Percentiles rank a stretch among this genome's conserved stretches.
Evolutionary conservation across 495 filamentous ascomycete species (phyloP).

Genomic region (Pseudevernia furfuracea): DNA sequence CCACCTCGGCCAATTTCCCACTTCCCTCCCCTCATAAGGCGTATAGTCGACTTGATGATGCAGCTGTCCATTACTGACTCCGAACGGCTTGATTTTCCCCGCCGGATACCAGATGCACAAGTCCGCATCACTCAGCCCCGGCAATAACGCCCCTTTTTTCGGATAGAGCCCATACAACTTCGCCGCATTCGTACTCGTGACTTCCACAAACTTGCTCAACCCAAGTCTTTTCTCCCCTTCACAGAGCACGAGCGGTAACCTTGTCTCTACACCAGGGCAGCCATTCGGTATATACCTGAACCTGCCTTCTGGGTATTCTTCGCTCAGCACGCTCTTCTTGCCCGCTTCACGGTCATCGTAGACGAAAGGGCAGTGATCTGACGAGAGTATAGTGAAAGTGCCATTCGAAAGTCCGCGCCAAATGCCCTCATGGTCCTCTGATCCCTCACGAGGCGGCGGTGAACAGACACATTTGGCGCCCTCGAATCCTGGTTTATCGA

Average conservation of each 20-base stretch:
- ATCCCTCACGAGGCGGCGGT: constrained; percentile 35
- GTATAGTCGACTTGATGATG: constrained; percentile 57
- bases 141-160: background rate
- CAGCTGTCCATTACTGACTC: constrained; percentile 44
- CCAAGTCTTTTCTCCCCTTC: background rate
- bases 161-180: constrained; percentile 10
- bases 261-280: background rate
- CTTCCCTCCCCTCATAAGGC: constrained; percentile 48
- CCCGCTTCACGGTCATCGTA: constrained; percentile 42
- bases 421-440: constrained; percentile 36
- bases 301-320: background rate
- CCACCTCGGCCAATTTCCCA: constrained; percentile 55
- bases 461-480: constrained; percentile 48
- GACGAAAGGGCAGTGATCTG: constrained; percentile 49
- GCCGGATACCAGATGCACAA: background rate
- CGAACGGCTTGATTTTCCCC: constrained; percentile 28
- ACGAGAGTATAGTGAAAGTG: constrained; percentile 41
- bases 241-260: background rate
- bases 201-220: constrained; percentile 8
- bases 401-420: constrained; percentile 42
- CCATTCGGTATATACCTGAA: constrained; percentile 10
- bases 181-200: constrained; percentile 1
- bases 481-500: constrained; percentile 44
- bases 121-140: constrained; percentile 9
- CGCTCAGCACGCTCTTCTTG: constrained; percentile 34